Evolutionary conservation across 129 eudicot species (phyloP).

Genomic region (Chrysanthemum seticuspe): DNA sequence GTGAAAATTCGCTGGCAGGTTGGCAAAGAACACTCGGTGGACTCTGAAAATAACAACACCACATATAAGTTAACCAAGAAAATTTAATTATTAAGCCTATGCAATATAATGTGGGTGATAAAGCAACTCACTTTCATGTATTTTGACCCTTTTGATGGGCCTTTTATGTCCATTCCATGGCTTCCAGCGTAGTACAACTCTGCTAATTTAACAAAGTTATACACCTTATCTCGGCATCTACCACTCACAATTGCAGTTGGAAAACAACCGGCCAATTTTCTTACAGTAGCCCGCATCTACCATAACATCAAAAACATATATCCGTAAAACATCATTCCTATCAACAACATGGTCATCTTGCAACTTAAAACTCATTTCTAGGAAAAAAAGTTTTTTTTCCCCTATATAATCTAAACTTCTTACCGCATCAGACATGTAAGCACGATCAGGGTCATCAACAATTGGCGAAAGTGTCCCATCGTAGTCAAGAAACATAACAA

Average conservation of each 20-base stretch:
- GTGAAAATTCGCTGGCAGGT: conserved; percentile 82
- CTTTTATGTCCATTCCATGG: conserved; percentile 95
- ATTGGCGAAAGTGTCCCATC: conserved; percentile 98
- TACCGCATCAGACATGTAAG: conserved; percentile 90
- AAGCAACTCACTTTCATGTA: conserved; percentile 52
- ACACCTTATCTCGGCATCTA: conserved; percentile 92
- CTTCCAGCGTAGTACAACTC: conserved; percentile 94
- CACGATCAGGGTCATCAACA: conserved; percentile 91
- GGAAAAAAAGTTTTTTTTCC: too few species aligned
- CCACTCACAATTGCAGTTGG: conserved; percentile 99
- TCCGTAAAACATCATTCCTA: too few species aligned
- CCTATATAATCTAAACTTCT: too few species aligned
- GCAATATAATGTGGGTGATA: conserved; percentile 1
- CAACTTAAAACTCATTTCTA: too few species aligned
- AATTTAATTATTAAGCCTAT: not conserved
- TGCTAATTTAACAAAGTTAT: conserved; percentile 70
- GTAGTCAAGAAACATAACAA: conserved; percentile 89
- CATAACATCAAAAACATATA: too few species aligned
- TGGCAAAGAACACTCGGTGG: conserved; percentile 73
- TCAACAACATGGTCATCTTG: too few species aligned
- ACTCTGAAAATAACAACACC: conserved; percentile 39
- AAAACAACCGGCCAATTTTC: conserved; percentile 75
- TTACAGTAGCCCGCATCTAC: conserved; percentile 82
- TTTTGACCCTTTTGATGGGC: conserved; percentile 79
- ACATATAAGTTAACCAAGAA: not conserved